These are phyloP conservation scores for Trichophyton verrucosum DNA, from an alignment of 2,329 filamentous ascomycete species.

Conservation along the genomic window DNA sequence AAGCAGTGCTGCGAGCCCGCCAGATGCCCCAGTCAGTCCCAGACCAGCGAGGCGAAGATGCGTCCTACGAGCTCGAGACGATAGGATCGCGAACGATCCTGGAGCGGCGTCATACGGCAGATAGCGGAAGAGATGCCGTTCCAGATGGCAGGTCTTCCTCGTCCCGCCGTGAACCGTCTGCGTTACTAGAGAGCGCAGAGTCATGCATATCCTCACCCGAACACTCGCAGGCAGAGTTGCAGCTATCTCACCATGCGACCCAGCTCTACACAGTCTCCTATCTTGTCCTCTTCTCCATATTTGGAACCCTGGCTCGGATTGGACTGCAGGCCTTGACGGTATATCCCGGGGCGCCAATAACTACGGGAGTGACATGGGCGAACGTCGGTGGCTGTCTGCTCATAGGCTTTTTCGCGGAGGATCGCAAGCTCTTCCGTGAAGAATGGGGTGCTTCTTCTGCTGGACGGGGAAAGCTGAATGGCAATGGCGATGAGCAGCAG, in stretches of 20 bases:
- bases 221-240: conserved; percentile 4
- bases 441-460: conserved; percentile 43
- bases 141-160: conserved; percentile 23
- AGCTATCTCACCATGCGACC: conserved; percentile 34
- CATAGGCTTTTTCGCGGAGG: conserved; percentile 77
- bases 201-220: conserved; percentile 14
- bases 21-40: conserved; percentile 1
- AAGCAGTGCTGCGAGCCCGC: neutral
- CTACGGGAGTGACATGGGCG: conserved; percentile 69
- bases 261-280: conserved; percentile 64
- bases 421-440: conserved; percentile 59
- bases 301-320: conserved; percentile 72
- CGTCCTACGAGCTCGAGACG: neutral
- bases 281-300: conserved; percentile 70
- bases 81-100: conserved; percentile 4
- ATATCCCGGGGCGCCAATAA: conserved; percentile 64
- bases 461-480: neutral
- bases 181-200: conserved; percentile 26
- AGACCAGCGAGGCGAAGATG: conserved; percentile 3
- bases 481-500: neutral
- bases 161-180: conserved; percentile 18
- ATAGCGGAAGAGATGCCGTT: conserved; percentile 12
- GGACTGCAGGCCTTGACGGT: conserved; percentile 67
- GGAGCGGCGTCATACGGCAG: neutral
- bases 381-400: conserved; percentile 71